Conservation (phyloP, 2,329 filamentous ascomycete species). For the Nemania bipapillata region DNA sequence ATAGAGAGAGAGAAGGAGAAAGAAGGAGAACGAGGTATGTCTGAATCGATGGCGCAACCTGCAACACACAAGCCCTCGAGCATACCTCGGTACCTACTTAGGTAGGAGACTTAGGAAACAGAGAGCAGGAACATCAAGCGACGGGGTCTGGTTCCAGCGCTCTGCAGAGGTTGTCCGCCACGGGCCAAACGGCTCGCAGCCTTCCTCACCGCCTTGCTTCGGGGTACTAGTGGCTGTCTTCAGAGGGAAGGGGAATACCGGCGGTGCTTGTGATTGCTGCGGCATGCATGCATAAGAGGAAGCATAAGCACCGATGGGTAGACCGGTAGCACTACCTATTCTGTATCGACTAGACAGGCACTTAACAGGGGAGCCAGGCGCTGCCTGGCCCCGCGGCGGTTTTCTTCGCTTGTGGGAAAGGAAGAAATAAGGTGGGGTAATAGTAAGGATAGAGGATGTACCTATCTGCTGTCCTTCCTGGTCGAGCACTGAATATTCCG, state of each 20-base stretch:
- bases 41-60: conserved; percentile 25
- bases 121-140: conserved; percentile 11
- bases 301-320: conserved; percentile 35
- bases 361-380: conserved; percentile 32
- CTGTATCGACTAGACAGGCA: conserved; percentile 9
- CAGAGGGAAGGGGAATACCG: conserved; percentile 26
- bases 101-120: conserved; percentile 18
- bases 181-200: conserved; percentile 53
- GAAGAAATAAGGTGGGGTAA: conserved; percentile 32
- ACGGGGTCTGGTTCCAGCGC: conserved; percentile 46
- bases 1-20: neutral
- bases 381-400: conserved; percentile 26
- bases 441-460: conserved; percentile 16
- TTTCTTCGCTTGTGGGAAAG: conserved; percentile 14
- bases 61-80: conserved; percentile 17
- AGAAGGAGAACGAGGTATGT: conserved; percentile 9
- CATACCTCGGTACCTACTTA: conserved; percentile 13
- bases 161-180: conserved; percentile 42
- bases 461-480: conserved; percentile 4
- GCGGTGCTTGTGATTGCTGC: conserved; percentile 47
- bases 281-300: conserved; percentile 46
- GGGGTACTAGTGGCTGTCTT: conserved; percentile 43
- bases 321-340: conserved; percentile 37
- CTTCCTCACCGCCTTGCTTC: conserved; percentile 53
- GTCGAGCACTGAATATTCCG: conserved; percentile 12